Evolutionary conservation across 1,284 basidiomycete genomes (phyloP), one percentile per base, ranked within the genome.

Genomic region (Boletus semigastroideus): DNA sequence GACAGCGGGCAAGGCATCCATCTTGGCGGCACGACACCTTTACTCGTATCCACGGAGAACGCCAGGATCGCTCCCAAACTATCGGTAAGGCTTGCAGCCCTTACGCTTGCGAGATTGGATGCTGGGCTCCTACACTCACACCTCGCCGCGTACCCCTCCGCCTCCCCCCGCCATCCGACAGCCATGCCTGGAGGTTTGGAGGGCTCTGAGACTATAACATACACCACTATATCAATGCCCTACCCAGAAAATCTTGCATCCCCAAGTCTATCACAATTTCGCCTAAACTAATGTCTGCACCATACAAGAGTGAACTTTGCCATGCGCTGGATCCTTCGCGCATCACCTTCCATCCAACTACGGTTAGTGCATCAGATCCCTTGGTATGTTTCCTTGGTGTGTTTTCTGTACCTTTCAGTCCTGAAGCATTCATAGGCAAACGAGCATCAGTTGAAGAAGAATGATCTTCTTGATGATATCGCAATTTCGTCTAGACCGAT

Each of bases 161-260:
- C 8, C 34, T 36, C 17, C n/a, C n/a, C 17, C 8, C 8, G 34
- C 41, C 10, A 13, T 44, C 45, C 42, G 48, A 27, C 27, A n/a
- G 14, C 33, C 39, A 44, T 56, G 44, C 25, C 10, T 22, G 36
- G 46, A 39, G 39, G 13, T 7, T 9, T 48, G 58, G 54, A 58
- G 42, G 13, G 19, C n/a, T 13, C 10, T 6, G 5, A 4, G 25
- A 10, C 2, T 46, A 53, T 46, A 53, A 41, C 13, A 42, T 25
- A 25, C 33, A 19, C n/a, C 25, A 10, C 28, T 12, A 16, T 3
- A 17, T 38, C 41, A 14, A 39, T 17, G n/a, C 8, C 20, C 30
- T 31, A n/a, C 17, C 17, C 13, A 5, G 19, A 37, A n/a, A 42
- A 28, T n/a, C n/a, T 30, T 20, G 13, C 20, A 19, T 31, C 10